These are phyloP conservation scores for Miscanthus lutarioriparius DNA, from an alignment of 176 grass and related monocot genomes.

Conservation along the genomic window DNA sequence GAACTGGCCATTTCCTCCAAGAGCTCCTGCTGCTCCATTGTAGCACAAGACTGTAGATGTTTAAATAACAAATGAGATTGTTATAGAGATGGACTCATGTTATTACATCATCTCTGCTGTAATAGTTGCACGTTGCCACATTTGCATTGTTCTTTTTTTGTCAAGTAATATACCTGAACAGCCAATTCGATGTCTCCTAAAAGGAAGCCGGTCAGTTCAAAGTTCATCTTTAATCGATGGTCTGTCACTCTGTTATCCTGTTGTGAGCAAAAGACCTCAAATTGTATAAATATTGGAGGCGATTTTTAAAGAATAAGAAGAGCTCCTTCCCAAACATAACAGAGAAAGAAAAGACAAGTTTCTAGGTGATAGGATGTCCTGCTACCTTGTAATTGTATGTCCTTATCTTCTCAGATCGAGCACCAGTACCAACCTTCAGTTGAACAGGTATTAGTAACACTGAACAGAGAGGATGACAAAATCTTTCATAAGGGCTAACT, in stretches of 20 bases:
- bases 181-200: conserved; percentile 80
- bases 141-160: conserved; percentile 13
- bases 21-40: conserved; percentile 89
- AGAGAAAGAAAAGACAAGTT: background rate
- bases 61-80: background rate
- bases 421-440: conserved; percentile 91
- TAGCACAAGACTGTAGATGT: conserved; percentile 56
- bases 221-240: conserved; percentile 92
- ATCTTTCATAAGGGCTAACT: background rate
- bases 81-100: background rate
- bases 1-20: conserved; percentile 82
- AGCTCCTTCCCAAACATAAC: background rate
- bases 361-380: background rate
- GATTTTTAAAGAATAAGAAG: background rate
- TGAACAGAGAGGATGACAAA: background rate
- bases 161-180: conserved; percentile 57
- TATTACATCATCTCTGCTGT: background rate
- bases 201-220: conserved; percentile 78
- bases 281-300: background rate
- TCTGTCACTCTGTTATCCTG: conserved; percentile 96
- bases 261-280: conserved; percentile 43
- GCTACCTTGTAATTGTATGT: conserved; percentile 97
- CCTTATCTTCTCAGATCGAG: conserved; percentile 90
- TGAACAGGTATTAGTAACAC: conserved; percentile 20
- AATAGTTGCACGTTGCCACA: background rate